Evolutionary conservation across 345 rosid genomes (phyloP).

Genomic region (Rubroshorea leprosula): DNA sequence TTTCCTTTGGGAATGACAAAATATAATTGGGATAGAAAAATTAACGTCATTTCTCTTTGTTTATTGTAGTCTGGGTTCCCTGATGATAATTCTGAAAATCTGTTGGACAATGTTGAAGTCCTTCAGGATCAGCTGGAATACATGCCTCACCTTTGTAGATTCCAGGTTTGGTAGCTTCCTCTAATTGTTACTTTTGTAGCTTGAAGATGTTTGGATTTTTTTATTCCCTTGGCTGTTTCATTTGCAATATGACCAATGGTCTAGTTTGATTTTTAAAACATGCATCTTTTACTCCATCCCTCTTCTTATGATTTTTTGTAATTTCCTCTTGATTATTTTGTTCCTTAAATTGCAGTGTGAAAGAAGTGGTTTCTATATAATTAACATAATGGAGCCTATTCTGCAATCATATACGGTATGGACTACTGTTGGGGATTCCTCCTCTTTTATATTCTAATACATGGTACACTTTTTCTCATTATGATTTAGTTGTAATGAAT

Average conservation of each 20-base stretch:
- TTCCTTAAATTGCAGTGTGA: constrained; percentile 60
- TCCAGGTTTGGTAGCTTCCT: constrained; percentile 58
- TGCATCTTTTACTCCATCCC: neutral
- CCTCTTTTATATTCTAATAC: neutral
- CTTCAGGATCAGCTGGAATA: constrained; percentile 98
- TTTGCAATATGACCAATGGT: constrained; percentile 8
- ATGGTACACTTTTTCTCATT: constrained; percentile 12
- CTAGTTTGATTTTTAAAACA: constrained; percentile 12
- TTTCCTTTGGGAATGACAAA: constrained; percentile 5
- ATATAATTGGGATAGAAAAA: neutral
- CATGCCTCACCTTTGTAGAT: constrained; percentile 96
- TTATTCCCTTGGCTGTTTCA: neutral
- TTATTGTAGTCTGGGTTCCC: constrained; percentile 62
- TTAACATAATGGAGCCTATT: constrained; percentile 86
- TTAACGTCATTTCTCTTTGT: constrained; percentile 5
- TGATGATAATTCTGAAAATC: constrained; percentile 80
- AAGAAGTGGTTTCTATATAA: constrained; percentile 76
- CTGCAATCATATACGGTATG: constrained; percentile 87
- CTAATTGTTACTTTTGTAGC: constrained; percentile 8
- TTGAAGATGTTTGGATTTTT: neutral
- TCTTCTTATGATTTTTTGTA: constrained; percentile 11
- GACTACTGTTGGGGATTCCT: constrained; percentile 11
- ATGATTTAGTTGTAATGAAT: constrained; percentile 6
- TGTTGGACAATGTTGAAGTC: constrained; percentile 93
- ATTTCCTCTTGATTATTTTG: constrained; percentile 6